phyloP scores from a whole-genome alignment of 441 rosid species.

The Erodium texanum region DNA sequence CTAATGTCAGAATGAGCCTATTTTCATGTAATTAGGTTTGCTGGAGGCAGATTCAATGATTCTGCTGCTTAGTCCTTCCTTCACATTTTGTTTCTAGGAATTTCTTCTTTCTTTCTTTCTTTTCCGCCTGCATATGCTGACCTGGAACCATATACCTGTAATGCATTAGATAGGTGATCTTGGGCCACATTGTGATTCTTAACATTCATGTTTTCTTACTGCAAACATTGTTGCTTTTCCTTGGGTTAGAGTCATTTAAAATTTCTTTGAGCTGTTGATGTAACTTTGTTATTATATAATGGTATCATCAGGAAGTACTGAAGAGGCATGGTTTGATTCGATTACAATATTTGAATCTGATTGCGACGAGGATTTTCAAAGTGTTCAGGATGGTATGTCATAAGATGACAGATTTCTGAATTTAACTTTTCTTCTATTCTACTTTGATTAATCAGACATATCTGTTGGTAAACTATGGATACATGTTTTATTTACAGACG shows the following conservation, averaged over 20 bases:
- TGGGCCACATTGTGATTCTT: constrained; percentile 1
- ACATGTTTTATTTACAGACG: constrained; percentile 35
- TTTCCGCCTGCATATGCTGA: neutral
- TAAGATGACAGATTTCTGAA: constrained; percentile 6
- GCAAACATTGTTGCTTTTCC: neutral
- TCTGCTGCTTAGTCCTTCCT: neutral
- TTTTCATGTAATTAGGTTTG: too few species aligned
- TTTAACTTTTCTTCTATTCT: constrained; percentile 6
- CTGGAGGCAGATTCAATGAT: too few species aligned
- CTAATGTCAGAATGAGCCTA: too few species aligned
- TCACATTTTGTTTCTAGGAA: neutral
- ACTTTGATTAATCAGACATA: constrained; percentile 8
- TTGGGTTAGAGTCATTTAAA: neutral
- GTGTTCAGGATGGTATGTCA: constrained; percentile 61
- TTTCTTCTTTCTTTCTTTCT: too few species aligned
- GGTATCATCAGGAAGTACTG: constrained; percentile 42
- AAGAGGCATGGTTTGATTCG: constrained; percentile 41
- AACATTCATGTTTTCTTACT: neutral
- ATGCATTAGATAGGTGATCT: neutral
- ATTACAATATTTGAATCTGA: constrained; percentile 29
- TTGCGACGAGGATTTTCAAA: constrained; percentile 67
- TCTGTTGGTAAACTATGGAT: constrained; percentile 10
- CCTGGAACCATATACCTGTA: neutral
- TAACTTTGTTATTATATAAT: constrained; percentile 16
- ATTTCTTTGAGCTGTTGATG: neutral